These are phyloP conservation scores for Coelastrella sp. DNA, from an alignment of 139 green algal genomes.

Conservation along the genomic window DNA sequence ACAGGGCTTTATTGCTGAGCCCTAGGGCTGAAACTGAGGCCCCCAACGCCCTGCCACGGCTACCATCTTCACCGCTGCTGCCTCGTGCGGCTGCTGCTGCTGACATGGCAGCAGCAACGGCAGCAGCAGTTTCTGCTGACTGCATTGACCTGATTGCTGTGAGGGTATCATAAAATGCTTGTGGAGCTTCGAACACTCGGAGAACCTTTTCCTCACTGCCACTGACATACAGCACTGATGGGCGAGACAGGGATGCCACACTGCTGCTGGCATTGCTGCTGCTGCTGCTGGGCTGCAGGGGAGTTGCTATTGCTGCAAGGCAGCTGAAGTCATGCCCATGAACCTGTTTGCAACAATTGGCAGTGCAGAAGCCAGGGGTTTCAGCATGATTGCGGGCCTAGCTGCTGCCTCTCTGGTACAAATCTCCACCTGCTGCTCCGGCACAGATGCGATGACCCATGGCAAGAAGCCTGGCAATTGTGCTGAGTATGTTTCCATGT, in stretches of 20 bases:
- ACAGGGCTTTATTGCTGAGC: slow-evolving; percentile 94
- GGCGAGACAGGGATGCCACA: neutral
- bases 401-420: too few relatives aligned
- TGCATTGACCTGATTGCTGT: slow-evolving; percentile 45
- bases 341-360: slow-evolving; percentile 68
- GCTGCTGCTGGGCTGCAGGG: slow-evolving; percentile 30
- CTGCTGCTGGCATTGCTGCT: slow-evolving; percentile 42
- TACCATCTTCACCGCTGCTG: slow-evolving; percentile 6
- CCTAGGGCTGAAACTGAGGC: slow-evolving; percentile 88
- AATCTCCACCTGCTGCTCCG: too few relatives aligned
- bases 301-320: slow-evolving; percentile 66
- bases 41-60: slow-evolving; percentile 64
- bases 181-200: slow-evolving; percentile 90
- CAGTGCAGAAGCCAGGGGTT: neutral
- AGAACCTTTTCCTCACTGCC: slow-evolving; percentile 97
- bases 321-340: slow-evolving; percentile 96
- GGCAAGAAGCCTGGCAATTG: too few relatives aligned
- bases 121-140: slow-evolving; percentile 6
- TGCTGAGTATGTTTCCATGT: neutral
- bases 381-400: too few relatives aligned
- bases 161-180: slow-evolving; percentile 66
- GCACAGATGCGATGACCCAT: too few relatives aligned
- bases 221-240: slow-evolving; percentile 73
- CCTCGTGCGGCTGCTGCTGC: neutral
- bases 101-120: neutral